Evolutionary conservation across 257 asterid genomes (phyloP), one percentile per base, ranked within the genome.

Genomic region (Striga asiatica): DNA sequence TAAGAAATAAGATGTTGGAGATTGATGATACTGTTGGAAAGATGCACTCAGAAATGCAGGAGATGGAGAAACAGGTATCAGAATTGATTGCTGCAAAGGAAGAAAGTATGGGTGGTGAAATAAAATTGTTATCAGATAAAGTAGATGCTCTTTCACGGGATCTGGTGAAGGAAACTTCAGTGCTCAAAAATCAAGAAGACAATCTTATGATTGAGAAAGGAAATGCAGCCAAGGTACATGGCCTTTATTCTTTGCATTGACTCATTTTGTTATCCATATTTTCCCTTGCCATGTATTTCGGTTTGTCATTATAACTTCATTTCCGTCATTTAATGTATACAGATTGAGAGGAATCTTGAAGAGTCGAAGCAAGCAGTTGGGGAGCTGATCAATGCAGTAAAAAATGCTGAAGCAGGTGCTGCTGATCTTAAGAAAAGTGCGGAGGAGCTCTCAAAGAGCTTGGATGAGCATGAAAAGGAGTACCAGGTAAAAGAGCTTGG

Each of bases 391-490:
- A 64, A 75, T 46, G 83, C 89, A 34, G 85, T 84, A 41, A 70
- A 72, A 70, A 74, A 58, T 32, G 88, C 93, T 46, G 97, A 92
- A 72, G 95, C 79, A 56, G 97, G 94, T 56, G 93, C 95, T 56
- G 80, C 91, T 46, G 88, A 70, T 72, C 78, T 88, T 3, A 82
- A 65, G 72, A 82, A 67, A 69, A 79, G 64, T 61, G 72, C 64
- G 43, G 68, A 70, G 62, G 94, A 81, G 78, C 91, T 92, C 32
- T 79, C 93, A 24, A 79, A 76, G 76, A 82, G 82, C 64, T 79
- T 92, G 74, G 99, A 81, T 58, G 93, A 85, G 66, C 70, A 76
- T 37, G 94, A 92, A 76, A 92, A 81, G 73, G 99, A 92, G 60
- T 82, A 84, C 68, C 95, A 88, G 81, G 98, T 87, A 76, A 58